Evolutionary conservation across 2,329 filamentous ascomycete species (phyloP).

Genomic region (Beauveria brongniartii): DNA sequence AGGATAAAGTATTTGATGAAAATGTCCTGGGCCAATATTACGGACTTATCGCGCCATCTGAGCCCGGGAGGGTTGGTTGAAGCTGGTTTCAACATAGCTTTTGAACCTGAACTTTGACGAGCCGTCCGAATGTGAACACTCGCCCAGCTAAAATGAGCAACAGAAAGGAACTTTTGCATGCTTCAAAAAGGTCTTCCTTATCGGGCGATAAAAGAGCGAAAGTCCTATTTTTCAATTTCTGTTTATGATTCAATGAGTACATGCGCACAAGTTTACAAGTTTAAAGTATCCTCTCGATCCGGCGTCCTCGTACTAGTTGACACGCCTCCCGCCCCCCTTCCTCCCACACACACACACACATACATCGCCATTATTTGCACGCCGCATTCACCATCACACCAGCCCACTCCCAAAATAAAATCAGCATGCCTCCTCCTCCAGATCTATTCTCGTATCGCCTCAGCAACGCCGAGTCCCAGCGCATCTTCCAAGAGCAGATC

Average conservation of each 20-base stretch:
- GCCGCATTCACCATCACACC: background rate
- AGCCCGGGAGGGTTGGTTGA: too few relatives aligned
- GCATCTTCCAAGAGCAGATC: conserved; percentile 24
- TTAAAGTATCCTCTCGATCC: background rate
- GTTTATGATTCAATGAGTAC: too few relatives aligned
- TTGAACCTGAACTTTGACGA: too few relatives aligned
- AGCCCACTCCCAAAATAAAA: background rate
- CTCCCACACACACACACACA: background rate
- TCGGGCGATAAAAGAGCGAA: too few relatives aligned
- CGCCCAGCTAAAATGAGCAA: too few relatives aligned
- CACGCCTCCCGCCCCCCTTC: background rate
- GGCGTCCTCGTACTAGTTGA: background rate
- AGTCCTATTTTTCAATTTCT: too few relatives aligned
- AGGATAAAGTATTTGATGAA: conserved; percentile 55
- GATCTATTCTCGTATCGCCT: conserved; percentile 26
- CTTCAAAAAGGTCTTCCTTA: background rate
- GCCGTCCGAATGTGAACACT: too few relatives aligned
- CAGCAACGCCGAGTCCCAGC: conserved; percentile 20
- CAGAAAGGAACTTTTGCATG: background rate
- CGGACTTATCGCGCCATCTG: background rate
- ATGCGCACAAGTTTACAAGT: background rate
- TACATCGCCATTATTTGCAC: background rate
- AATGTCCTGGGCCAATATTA: conserved; percentile 31
- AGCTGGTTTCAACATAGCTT: too few relatives aligned
- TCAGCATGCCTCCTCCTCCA: conserved; percentile 16